Evolutionary conservation across 2,329 filamentous ascomycete species (phyloP), one percentile per base, ranked within the genome.

Genomic region (Aspergillus japonicus): DNA sequence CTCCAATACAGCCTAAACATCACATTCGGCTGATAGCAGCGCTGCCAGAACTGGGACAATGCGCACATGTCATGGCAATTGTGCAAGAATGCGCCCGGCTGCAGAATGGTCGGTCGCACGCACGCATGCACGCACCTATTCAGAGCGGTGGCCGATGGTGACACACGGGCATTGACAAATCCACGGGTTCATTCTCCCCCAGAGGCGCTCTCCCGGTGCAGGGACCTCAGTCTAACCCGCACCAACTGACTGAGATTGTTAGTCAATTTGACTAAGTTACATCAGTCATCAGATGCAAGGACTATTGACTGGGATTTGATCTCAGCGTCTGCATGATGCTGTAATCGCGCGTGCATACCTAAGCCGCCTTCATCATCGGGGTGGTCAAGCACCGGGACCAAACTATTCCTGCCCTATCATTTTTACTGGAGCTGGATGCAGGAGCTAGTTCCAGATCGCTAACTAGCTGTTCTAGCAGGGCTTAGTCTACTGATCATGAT

Each of bases 311-410:
- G 24, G 3, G 16, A 31, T 44, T 47, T 26, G 42, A 33, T 42
- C 33, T 59, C 48, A 51, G 58, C 59, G 26, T 50, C 63, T 69
- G 68, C 64, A 65, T n/a, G 55, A 66, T 65, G 65, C 50, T 62
- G 68, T 68, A 65, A 73, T 73, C 47, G 47, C 58, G 56, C 56
- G 58, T 63, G 55, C 58, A 54, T 51, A 26, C 35, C 53, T 57
- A 50, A 54, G 48, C 53, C 61, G 54, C 49, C 48, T 44, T 44
- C 33, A 53, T 47, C 35, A 42, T 57, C 7, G 26, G 59, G 59
- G 57, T 58, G 54, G 51, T 23, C 56, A 69, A 69, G 68, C 63
- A 67, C 47, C 54, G 62, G 60, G 62, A 61, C 63, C 26, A 63
- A 68, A 64, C 50, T 35, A 63, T 67, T 39, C 56, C 47, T 35